These are phyloP conservation scores for Stephania japonica DNA, from an alignment of 164 flowering plant genomes.

Conservation along the genomic window DNA sequence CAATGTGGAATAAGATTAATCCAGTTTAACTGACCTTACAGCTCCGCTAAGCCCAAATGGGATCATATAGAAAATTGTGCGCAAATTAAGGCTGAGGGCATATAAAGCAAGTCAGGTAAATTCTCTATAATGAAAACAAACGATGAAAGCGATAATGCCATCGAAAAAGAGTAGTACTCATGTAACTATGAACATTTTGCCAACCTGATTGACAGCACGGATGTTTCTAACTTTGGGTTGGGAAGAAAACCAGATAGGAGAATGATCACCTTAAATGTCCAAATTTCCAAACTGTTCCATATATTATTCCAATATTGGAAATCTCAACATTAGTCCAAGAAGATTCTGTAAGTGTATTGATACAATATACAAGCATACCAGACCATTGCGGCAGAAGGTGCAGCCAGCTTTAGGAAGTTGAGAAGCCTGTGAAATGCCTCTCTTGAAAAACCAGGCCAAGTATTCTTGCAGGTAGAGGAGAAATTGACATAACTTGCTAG, in stretches of 20 bases:
- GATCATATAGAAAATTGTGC: conserved; percentile 52
- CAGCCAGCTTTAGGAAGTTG: conserved; percentile 23
- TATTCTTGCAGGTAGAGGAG: conserved; percentile 20
- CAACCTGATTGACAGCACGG: conserved; percentile 69
- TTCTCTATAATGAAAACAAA: too few relatives aligned
- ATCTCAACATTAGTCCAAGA: background rate
- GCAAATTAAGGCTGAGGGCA: conserved; percentile 52
- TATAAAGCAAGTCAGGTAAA: background rate
- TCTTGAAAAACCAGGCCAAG: conserved; percentile 31
- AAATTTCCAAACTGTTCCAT: conserved; percentile 57
- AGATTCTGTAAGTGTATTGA: background rate
- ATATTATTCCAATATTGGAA: background rate
- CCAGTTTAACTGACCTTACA: conserved; percentile 46
- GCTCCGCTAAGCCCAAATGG: conserved; percentile 68
- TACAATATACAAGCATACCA: conserved; percentile 17
- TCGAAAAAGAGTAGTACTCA: too few relatives aligned
- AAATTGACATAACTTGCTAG: conserved; percentile 21
- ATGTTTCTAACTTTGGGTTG: conserved; percentile 63
- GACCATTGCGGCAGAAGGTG: conserved; percentile 30
- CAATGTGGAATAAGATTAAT: background rate
- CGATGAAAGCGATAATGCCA: too few relatives aligned
- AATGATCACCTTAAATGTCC: conserved; percentile 83
- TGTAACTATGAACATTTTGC: background rate
- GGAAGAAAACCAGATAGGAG: conserved; percentile 71
- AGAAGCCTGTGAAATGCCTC: conserved; percentile 21